Conservation (phyloP, 768 basidiomycete genomes). For the Filobasidium floriforme region DNA sequence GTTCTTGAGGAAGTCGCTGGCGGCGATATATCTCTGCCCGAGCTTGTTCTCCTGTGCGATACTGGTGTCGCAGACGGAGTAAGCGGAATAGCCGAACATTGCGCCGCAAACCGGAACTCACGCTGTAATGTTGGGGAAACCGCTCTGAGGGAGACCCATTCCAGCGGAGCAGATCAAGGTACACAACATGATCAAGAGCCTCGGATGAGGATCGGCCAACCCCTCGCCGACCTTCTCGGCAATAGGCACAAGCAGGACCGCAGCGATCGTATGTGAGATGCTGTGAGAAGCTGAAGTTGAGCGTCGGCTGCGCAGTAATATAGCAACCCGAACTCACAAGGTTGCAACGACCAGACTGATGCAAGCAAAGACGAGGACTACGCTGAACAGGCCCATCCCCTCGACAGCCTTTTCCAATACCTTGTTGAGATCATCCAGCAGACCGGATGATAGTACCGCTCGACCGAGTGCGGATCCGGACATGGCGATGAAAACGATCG, state of each 20-base stretch:
- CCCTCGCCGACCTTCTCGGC: slow-evolving; percentile 81
- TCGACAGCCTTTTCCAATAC: slow-evolving; percentile 52
- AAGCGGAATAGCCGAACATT: neutral
- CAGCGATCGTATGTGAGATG: slow-evolving; percentile 96
- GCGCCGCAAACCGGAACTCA: slow-evolving; percentile 40
- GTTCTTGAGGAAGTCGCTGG: slow-evolving; percentile 83
- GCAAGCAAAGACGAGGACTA: slow-evolving; percentile 63
- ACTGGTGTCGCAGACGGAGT: slow-evolving; percentile 17
- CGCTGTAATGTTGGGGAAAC: slow-evolving; percentile 99
- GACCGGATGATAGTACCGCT: slow-evolving; percentile 80
- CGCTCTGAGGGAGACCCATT: slow-evolving; percentile 97
- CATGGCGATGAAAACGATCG: slow-evolving; percentile 93
- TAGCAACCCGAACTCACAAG: slow-evolving; percentile 31
- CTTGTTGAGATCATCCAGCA: slow-evolving; percentile 68
- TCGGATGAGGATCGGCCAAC: slow-evolving; percentile 61
- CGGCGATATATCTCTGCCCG: slow-evolving; percentile 72
- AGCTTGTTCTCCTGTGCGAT: slow-evolving; percentile 86
- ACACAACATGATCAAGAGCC: slow-evolving; percentile 80
- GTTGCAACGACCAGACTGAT: slow-evolving; percentile 42
- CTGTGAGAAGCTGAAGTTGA: slow-evolving; percentile 14
- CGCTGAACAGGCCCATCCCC: slow-evolving; percentile 59
- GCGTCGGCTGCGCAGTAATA: neutral
- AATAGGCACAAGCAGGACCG: slow-evolving; percentile 92
- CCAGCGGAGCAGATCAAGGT: slow-evolving; percentile 87
- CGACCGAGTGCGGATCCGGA: slow-evolving; percentile 94